Base-by-base conservation (phyloP, 1,284 basidiomycete species). In the Cryptococcus depauperatus region DNA sequence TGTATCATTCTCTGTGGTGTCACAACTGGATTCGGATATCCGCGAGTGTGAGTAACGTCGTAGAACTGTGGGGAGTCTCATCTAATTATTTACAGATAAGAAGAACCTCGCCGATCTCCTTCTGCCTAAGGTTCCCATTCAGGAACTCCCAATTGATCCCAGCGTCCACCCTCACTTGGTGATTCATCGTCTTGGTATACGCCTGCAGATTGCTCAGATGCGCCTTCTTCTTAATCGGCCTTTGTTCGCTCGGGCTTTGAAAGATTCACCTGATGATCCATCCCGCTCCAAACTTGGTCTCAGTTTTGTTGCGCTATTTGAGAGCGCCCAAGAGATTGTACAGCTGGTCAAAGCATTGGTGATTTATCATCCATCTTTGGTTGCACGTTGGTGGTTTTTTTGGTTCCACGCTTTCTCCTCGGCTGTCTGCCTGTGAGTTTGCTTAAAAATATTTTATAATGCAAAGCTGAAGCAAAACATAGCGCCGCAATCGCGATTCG, bases 341-440 rank as follows among this genome's bases (percentile, higher is more conserved):
- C 58, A 62, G 46, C 57, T 67, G 18, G 64, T 70, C 41, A 62
- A 66, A 48, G 58, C 61, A 35, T 48, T 67, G 34, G 61, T 71
- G 18, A 61, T 70, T 28, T 71, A 66, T 46, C 66, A 68, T 40
- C 69, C 67, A 3, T 57, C 58, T 14, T 47, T 71, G 19, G 58
- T 67, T 11, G 64, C 65, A 7, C 52, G 69, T 18, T 68, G 63
- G 64, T 67, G 64, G 64, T 66, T 65, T 52, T 66, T 66, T 51
- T 69, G 68, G 66, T 69, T 70, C 50, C 69, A 71, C 41, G 64
- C 64, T 1, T 66, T 69, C 44, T 56, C 54, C 3, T 61, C 68
- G 3, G 66, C 69, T 26, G 64, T 68, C 21, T 69, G 68, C 42
- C 52, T 69, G 59, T 69, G 44, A 59, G 66, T 57, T 6, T 11